Base-by-base conservation (phyloP, 352 stramenopile species). In the Phytophthora vignae region DNA sequence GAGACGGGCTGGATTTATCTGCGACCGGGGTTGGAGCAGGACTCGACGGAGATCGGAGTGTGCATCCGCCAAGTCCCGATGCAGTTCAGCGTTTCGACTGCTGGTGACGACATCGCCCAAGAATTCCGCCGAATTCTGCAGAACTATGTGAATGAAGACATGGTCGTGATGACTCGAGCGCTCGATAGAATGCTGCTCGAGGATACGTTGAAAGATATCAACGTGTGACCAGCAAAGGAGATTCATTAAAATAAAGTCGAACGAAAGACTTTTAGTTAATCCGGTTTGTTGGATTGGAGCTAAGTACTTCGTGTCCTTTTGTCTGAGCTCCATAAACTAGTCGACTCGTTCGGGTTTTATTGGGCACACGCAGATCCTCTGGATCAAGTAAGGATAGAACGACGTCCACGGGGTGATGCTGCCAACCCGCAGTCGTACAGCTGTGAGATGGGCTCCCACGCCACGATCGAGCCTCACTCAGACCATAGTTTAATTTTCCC, bases 1-100 rank as follows among this genome's bases (percentile, higher is more conserved):
- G 77, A 86, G 38, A 89, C 81, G 0, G 83, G 83, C 1, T 91
- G 83, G 83, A 61, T 55, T 14, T 33, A 44, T 49, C 4, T 76
- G 31, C 31, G 46, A 19, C 57, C 55, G 9, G 49, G 40, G 52
- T 15, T 40, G n/a, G 38, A 71, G 11, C 19, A 64, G n/a, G 60
- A 55, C 12, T 55, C 38, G 25, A 65, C 67, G 6, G 31, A 55
- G 12, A 31, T 69, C 15, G 14, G 40, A 11, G 15, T 50, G 10
- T 69, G 54, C 31, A 19, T 64, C 27, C 67, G 67, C n/a, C 65
- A 73, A 19, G 59, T 25, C 1, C 65, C 65, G 17, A 40, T 68
- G 29, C 46, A 22, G 3, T 71, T 71, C 56, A 61, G 33, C 14
- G 56, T 71, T 29, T 67, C 56, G 14, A 38, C 14, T 4, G 31